Percentiles rank a stretch among this genome's conserved stretches.
These are phyloP conservation scores for Pythium aphanidermatum DNA, from an alignment of 352 stramenopile genomes.

Conservation along the genomic window DNA sequence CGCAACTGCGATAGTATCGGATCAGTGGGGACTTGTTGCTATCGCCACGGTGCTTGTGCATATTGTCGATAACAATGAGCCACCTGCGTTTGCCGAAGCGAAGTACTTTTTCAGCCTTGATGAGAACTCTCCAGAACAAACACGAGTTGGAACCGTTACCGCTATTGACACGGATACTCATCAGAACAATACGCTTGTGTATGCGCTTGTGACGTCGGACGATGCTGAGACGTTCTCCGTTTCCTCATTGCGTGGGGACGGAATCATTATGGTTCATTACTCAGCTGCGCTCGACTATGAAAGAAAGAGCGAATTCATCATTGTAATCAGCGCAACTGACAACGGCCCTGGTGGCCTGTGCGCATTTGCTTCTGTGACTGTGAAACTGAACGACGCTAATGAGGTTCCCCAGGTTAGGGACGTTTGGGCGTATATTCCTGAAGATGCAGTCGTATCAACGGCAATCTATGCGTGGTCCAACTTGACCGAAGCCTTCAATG, in stretches of 20 bases:
- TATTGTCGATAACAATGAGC: constrained; percentile 41
- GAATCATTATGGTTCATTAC: constrained; percentile 27
- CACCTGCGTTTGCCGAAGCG: constrained; percentile 27
- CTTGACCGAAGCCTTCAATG: constrained; percentile 9
- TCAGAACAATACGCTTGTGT: constrained; percentile 47
- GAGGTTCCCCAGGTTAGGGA: constrained; percentile 14
- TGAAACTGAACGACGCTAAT: constrained; percentile 24
- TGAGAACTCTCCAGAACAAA: constrained; percentile 34
- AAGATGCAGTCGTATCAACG: constrained; percentile 13
- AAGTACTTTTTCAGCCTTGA: constrained; percentile 27
- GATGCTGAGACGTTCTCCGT: constrained; percentile 32
- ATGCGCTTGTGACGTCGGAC: constrained; percentile 38
- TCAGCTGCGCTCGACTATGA: constrained; percentile 39
- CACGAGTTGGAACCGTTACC: constrained; percentile 23
- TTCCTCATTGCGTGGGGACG: constrained; percentile 28
- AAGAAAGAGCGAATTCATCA: constrained; percentile 17
- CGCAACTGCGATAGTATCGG: constrained; percentile 14
- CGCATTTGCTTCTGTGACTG: constrained; percentile 14
- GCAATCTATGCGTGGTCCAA: neutral
- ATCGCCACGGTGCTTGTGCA: constrained; percentile 22
- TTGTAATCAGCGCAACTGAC: constrained; percentile 21
- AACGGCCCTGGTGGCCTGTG: constrained; percentile 22
- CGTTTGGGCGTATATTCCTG: constrained; percentile 20
- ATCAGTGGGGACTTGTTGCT: constrained; percentile 25
- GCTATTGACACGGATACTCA: constrained; percentile 36